phyloP scores from a whole-genome alignment of 306 rosid genomes.

The Sindora glabra region DNA sequence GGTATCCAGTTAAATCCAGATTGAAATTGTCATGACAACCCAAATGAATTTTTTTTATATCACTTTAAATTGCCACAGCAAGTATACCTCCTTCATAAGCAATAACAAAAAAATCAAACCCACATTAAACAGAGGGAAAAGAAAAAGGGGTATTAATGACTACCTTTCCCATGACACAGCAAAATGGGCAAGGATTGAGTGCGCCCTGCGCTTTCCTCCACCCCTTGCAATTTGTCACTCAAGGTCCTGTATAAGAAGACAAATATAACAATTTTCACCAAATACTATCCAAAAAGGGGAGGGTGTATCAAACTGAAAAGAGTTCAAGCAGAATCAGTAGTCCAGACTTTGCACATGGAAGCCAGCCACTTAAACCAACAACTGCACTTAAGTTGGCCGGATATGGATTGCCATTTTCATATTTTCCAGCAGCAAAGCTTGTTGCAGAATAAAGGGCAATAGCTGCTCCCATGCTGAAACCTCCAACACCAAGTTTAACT shows the following conservation, averaged over 20 bases:
- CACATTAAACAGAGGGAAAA: too few relatives aligned
- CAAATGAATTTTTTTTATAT: too few relatives aligned
- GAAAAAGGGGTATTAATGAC: not conserved
- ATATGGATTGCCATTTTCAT: constrained; percentile 60
- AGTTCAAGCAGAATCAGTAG: constrained; percentile 11
- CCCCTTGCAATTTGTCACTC: constrained; percentile 53
- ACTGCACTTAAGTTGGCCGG: constrained; percentile 74
- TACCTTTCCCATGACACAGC: constrained; percentile 96
- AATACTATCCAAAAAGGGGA: not conserved
- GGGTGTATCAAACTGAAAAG: not conserved
- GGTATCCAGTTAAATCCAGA: too few relatives aligned
- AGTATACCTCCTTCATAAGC: too few relatives aligned
- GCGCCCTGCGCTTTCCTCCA: constrained; percentile 52
- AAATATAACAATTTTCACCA: constrained; percentile 2
- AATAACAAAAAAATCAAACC: not conserved
- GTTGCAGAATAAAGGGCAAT: constrained; percentile 80
- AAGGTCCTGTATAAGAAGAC: constrained; percentile 54
- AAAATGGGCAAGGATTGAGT: constrained; percentile 71
- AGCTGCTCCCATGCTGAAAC: constrained; percentile 99
- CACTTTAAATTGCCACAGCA: too few relatives aligned
- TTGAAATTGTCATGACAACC: too few relatives aligned
- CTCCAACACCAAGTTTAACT: constrained; percentile 97
- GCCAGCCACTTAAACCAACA: constrained; percentile 98
- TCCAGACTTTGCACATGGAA: constrained; percentile 88
- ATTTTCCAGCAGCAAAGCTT: constrained; percentile 61